Evolutionary conservation across 331 rosid genomes (phyloP), one percentile per base, ranked within the genome.

Genomic region (Erythrophleum ivorense): DNA sequence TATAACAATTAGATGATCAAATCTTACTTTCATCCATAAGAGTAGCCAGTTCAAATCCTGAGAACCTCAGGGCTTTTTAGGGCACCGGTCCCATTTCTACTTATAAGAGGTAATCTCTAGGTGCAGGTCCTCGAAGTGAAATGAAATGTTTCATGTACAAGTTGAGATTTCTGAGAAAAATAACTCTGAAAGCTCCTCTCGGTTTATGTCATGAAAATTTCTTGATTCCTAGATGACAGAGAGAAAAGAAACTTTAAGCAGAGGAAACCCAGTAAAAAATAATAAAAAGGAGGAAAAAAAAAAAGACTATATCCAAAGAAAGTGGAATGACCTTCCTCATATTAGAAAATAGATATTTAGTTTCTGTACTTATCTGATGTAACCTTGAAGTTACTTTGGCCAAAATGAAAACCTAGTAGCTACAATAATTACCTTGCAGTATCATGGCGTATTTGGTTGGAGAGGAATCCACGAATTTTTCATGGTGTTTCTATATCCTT

Each of bases 141-240:
- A 60, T 69, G 3, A 43, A 43, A 14, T 19, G 9, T 43, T 68
- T 10, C n/a, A n/a, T 43, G 50, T 3, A 9, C n/a, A 46, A 69
- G 75, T 69, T 69, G 40, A 69, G 50, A 15, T 21, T 69, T 21
- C 29, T 50, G 57, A 52, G 77, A 33, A 33, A 31, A 16, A 29
- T 31, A 49, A 46, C 52, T 48, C 38, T 70, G 6, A 40, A 65
- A 40, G 52, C 72, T 15, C 49, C 52, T 36, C 38, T 67, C 5
- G 19, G 50, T 3, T 24, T 4, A 72, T 50, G 45, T n/a, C 9
- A 9, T 52, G 29, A 73, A 52, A 71, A 33, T 7, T 72, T 9
- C 29, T 72, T 50, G 76, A 50, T 50, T 49, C 60, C 45, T 50
- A 45, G 40, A 50, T 73, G 63, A 33, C 15, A 8, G 76, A 29